Base-by-base conservation (phyloP, 208 protist genomes). In the Tritrichomonas musculus region DNA sequence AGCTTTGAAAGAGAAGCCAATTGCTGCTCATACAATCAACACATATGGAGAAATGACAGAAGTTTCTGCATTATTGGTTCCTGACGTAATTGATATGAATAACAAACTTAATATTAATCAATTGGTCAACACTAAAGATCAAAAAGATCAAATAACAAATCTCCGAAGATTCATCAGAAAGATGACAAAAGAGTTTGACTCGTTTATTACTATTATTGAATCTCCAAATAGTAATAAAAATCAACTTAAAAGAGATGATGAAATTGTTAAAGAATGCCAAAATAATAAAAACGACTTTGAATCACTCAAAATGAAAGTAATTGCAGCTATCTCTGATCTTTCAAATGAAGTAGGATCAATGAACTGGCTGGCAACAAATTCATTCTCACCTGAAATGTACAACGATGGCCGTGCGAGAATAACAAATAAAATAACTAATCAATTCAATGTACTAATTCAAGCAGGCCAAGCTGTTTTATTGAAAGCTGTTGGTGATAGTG, bases 101-200 rank as follows among this genome's bases (percentile, higher is more conserved):
- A 39, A 53, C 30, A 27, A 88, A 8, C 9, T 57, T 17, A 13
- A 30, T 11, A 3, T 22, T 20, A 57, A 55, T n/a, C 33, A 20
- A 39, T 4, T 36, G 1, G 33, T 88, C 22, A 22, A 53, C 3
- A n/a, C n/a, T n/a, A n/a, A n/a, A n/a, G n/a, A n/a, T n/a, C n/a
- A n/a, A n/a, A n/a, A n/a, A n/a, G n/a, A n/a, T n/a, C n/a, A n/a
- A n/a, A n/a, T n/a, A n/a, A n/a, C n/a, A n/a, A n/a, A n/a, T n/a
- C 5, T 88, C 0, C 33, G 77, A 57, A 88, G 47, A 57, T 39
- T 39, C 0, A 14, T 49, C 1, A 44, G 73, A 82, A 88, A 44
- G 57, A 88, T 88, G 47, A 47, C 77, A 25, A 88, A 88, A 30
- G n/a, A 88, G n/a, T 53, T 88, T 47, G 77, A 88, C 39, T 8